phyloP scores from a whole-genome alignment of 2,329 filamentous ascomycete genomes.

The Lasiodiplodia citricola region DNA sequence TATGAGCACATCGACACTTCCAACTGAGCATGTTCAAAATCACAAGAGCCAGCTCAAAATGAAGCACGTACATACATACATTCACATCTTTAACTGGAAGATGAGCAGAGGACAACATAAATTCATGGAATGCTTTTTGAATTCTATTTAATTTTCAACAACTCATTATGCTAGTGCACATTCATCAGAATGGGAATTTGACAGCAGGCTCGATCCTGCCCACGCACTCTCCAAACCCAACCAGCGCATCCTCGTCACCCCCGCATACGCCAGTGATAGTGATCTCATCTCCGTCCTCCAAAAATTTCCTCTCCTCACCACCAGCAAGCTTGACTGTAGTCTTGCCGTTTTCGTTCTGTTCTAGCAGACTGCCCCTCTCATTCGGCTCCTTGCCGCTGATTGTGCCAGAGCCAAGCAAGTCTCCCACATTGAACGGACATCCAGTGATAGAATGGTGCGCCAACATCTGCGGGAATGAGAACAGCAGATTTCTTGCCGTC shows the following conservation, averaged over 20 bases:
- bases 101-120: too few relatives aligned
- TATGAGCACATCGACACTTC: too few relatives aligned
- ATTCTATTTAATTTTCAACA: too few relatives aligned
- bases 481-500: conserved; percentile 72
- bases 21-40: too few relatives aligned
- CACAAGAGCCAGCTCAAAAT: too few relatives aligned
- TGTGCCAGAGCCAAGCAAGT: conserved; percentile 78
- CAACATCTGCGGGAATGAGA: conserved; percentile 83
- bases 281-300: conserved; percentile 76
- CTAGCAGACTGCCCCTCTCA: conserved; percentile 71
- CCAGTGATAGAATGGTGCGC: conserved; percentile 79
- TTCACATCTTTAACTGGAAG: too few relatives aligned
- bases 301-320: conserved; percentile 71
- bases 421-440: conserved; percentile 74
- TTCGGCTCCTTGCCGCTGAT: conserved; percentile 68
- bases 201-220: conserved; percentile 61
- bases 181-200: conserved; percentile 2
- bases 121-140: too few relatives aligned
- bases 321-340: conserved; percentile 63
- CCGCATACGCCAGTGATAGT: conserved; percentile 70
- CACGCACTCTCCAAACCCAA: conserved; percentile 77
- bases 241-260: conserved; percentile 60
- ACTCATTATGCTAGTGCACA: neutral
- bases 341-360: conserved; percentile 75
- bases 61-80: too few relatives aligned